Conservation (phyloP, 106 monocot species). For the Vanilla planifolia region DNA sequence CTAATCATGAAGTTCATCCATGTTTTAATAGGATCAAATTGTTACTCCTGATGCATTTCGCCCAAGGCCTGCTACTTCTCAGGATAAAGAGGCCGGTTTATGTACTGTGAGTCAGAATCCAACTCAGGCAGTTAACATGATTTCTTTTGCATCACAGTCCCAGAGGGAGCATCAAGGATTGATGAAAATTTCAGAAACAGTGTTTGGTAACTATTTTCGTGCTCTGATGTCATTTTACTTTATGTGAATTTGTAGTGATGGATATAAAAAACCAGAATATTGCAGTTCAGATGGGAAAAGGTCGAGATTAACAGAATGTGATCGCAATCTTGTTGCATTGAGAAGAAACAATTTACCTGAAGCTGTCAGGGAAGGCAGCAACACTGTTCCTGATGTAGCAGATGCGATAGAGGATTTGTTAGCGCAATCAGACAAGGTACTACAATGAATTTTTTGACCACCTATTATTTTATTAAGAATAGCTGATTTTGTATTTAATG, state of each 20-base stretch:
- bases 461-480: neutral
- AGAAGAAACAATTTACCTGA: conserved; percentile 27
- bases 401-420: conserved; percentile 84
- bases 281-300: conserved; percentile 31
- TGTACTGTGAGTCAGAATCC: conserved; percentile 79
- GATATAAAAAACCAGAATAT: conserved; percentile 21
- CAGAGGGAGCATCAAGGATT: conserved; percentile 19
- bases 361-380: conserved; percentile 15
- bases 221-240: no score
- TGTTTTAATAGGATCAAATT: conserved; percentile 51
- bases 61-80: conserved; percentile 50
- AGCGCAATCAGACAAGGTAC: conserved; percentile 84
- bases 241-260: neutral
- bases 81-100: conserved; percentile 79
- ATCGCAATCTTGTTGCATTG: conserved; percentile 14
- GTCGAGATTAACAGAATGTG: conserved; percentile 28
- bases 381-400: conserved; percentile 72
- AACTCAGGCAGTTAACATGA: conserved; percentile 54
- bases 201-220: conserved; percentile 27
- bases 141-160: conserved; percentile 36
- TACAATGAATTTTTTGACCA: neutral
- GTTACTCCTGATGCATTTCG: conserved; percentile 62
- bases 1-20: neutral
- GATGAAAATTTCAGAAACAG: conserved; percentile 11
- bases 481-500: conserved; percentile 1